Evolutionary conservation across 179 eudicot species (phyloP), one percentile per base, ranked within the genome.

Genomic region (Patellifolia procumbens): DNA sequence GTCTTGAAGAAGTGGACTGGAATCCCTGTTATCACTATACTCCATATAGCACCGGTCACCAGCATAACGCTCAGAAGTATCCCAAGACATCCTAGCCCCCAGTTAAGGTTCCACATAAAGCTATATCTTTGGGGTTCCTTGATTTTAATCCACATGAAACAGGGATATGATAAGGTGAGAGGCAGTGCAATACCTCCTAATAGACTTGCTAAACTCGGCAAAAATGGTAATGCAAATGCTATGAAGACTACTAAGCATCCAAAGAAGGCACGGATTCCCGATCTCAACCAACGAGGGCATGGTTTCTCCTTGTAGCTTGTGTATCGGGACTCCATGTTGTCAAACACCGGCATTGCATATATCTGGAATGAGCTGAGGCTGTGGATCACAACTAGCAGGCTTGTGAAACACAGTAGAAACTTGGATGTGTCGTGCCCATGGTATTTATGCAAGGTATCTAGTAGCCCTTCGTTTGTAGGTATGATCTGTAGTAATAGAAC

Each of bases 331-430:
- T 93, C 95, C 1, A 90, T 58, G 83, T 93, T 89, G 84, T 93
- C 98, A 31, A 91, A 93, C 8, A 86, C 92, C 0, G 95, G 98
- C 98, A 91, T 91, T 12, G 92, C 92, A 19, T 92, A 92, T 34
- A 93, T 83, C 67, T 91, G 98, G 87, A 89, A 93, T 2, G 98
- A 90, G 64, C 85, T 85, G 24, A 92, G 85, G 81, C 91, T 48
- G 81, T 90, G 87, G 62, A 91, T 76, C 22, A 89, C 84, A 0
- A 89, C 86, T 0, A 93, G 81, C 12, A 93, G 75, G 84, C 87
- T 86, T 68, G 88, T 74, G 8, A 84, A 45, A 52, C 83, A 86
- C 7, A 89, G 78, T 45, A 89, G 56, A 28, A 76, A 75, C 79
- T 73, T 89, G 39, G 93, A 77, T 17, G 84, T 86, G 70, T 86